Conservation (phyloP, 2,329 filamentous ascomycete genomes). For the Fusarium virguliforme region DNA sequence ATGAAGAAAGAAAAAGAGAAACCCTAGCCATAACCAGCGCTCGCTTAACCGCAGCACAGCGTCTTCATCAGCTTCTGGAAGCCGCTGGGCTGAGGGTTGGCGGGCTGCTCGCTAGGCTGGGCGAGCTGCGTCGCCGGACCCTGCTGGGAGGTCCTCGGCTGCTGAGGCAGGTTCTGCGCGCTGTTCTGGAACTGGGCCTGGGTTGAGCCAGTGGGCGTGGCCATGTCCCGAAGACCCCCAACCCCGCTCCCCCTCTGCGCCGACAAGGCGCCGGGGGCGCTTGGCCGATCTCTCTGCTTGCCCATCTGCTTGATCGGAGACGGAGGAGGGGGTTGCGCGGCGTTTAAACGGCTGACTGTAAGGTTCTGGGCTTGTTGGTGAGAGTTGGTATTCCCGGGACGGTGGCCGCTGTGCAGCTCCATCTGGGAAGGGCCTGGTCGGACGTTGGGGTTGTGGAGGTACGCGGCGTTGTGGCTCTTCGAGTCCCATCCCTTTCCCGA, state of each 20-base stretch:
- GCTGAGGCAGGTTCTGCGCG: constrained; percentile 85
- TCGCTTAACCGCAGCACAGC: constrained; percentile 85
- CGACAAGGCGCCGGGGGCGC: constrained; percentile 80
- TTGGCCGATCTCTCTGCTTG: constrained; percentile 83
- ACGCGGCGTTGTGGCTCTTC: constrained; percentile 75
- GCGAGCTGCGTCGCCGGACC: constrained; percentile 71
- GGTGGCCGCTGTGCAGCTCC: constrained; percentile 84
- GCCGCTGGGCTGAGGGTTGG: constrained; percentile 83
- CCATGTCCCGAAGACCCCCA: constrained; percentile 81
- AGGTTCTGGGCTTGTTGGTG: constrained; percentile 76
- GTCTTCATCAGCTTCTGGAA: constrained; percentile 95
- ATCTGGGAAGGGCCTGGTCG: constrained; percentile 87
- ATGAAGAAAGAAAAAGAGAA: constrained; percentile 49
- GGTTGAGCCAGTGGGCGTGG: constrained; percentile 90
- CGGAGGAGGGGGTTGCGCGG: constrained; percentile 90
- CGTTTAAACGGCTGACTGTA: constrained; percentile 92
- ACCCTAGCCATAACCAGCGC: constrained; percentile 47
- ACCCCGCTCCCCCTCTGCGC: constrained; percentile 83
- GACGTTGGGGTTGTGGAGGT: constrained; percentile 82
- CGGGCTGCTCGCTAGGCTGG: constrained; percentile 69
- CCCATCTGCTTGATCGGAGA: constrained; percentile 87
- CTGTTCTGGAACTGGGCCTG: constrained; percentile 98
- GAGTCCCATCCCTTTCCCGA: constrained; percentile 90
- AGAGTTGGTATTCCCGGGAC: constrained; percentile 76
- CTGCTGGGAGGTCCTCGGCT: constrained; percentile 74